phyloP scores from a whole-genome alignment of 2,329 filamentous ascomycete species.

The Triangularia verruculosa region DNA sequence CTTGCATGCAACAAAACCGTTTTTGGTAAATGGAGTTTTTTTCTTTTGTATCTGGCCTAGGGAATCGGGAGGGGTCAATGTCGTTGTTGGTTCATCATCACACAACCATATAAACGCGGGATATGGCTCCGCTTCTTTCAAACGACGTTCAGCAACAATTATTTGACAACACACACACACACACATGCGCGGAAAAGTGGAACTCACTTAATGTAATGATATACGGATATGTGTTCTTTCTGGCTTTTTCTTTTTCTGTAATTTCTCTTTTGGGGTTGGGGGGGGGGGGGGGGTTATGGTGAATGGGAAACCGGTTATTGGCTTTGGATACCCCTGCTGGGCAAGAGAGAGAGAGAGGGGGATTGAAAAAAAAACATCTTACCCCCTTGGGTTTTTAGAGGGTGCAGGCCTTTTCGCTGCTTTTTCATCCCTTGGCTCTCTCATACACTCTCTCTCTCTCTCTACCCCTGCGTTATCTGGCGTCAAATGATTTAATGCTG shows the following conservation, averaged over 20 bases:
- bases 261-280: slow-evolving; percentile 6
- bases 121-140: not conserved
- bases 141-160: slow-evolving; percentile 9
- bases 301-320: not conserved
- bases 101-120: not conserved
- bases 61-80: not conserved
- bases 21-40: not conserved
- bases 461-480: slow-evolving; percentile 5
- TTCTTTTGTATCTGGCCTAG: not conserved
- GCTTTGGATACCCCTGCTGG: slow-evolving; percentile 13
- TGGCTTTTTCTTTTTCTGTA: slow-evolving; percentile 2
- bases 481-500: not conserved
- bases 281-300: not conserved
- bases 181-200: not conserved
- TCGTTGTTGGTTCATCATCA: not conserved
- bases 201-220: slow-evolving; percentile 22
- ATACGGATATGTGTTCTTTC: slow-evolving; percentile 12
- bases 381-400: not conserved
- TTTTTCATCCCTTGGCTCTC: not conserved
- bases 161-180: not conserved
- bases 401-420: not conserved
- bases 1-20: not conserved
- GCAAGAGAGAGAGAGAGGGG: not conserved
- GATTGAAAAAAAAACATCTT: not conserved
- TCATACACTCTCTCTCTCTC: too few species aligned